A percentile compares a stretch with the other conserved stretches of the same genome.
Evolutionary conservation across 805 yeast genomes (phyloP).

Genomic region (Candida ascalaphidarum): DNA sequence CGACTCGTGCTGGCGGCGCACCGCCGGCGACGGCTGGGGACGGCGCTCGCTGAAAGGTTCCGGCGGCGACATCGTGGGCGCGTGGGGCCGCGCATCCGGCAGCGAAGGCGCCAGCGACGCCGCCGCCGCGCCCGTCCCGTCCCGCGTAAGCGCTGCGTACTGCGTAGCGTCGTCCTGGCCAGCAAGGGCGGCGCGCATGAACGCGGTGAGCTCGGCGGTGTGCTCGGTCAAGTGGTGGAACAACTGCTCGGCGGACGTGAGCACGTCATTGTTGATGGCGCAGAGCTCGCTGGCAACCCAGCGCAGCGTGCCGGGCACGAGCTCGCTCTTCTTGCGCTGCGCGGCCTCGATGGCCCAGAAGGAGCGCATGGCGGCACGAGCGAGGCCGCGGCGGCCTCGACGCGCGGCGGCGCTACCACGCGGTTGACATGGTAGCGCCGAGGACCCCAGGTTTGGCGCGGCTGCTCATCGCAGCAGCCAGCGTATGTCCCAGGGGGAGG

Average conservation of each 20-base stretch:
- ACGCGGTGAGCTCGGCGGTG: conserved; percentile 32
- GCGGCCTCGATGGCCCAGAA: conserved; percentile 29
- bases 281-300: conserved; percentile 41
- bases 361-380: too few relatives aligned
- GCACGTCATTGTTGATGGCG: conserved; percentile 28
- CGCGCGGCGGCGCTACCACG: neutral
- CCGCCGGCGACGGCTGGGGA: too few relatives aligned
- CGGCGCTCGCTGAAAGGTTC: too few relatives aligned
- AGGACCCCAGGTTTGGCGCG: neutral
- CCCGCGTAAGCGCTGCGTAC: too few relatives aligned
- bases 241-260: conserved; percentile 28
- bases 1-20: too few relatives aligned
- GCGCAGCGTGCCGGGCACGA: conserved; percentile 44
- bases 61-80: too few relatives aligned
- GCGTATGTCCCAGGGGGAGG: conserved; percentile 1
- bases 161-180: too few relatives aligned
- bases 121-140: too few relatives aligned
- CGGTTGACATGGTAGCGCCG: neutral
- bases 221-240: conserved; percentile 30
- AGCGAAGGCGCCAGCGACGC: too few relatives aligned
- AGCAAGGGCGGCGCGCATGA: conserved; percentile 25
- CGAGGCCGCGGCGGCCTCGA: conserved; percentile 1
- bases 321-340: conserved; percentile 12
- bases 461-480: neutral
- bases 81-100: too few relatives aligned